Percentiles rank a stretch among this genome's conserved stretches.
Evolutionary conservation across 257 asterid genomes (phyloP).

Genomic region (Catharanthus roseus): DNA sequence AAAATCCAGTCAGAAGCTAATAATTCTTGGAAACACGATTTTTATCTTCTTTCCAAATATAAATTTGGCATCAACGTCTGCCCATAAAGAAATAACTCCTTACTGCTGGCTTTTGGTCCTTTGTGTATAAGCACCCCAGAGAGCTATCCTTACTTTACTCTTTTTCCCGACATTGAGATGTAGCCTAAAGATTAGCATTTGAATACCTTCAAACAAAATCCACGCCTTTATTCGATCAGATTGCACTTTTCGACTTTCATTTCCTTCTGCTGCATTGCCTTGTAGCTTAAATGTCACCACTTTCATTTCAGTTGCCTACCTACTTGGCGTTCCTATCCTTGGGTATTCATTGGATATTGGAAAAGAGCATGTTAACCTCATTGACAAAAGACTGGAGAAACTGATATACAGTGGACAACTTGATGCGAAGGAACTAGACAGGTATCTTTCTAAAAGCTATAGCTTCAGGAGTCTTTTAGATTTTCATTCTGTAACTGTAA

Average conservation of each 20-base stretch:
- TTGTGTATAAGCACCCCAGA: not conserved
- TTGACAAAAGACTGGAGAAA: conserved; percentile 76
- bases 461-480: not conserved
- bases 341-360: conserved; percentile 92
- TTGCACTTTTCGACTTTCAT: not conserved
- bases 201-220: too few relatives aligned
- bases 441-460: conserved; percentile 37
- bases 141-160: not conserved
- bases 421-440: conserved; percentile 87
- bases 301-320: conserved; percentile 59
- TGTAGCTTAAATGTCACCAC: not conserved
- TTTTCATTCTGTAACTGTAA: not conserved
- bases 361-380: conserved; percentile 89
- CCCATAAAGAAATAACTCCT: not conserved
- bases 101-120: not conserved
- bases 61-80: not conserved
- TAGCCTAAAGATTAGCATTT: not conserved
- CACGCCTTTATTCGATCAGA: not conserved
- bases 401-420: conserved; percentile 93
- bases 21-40: not conserved
- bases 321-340: conserved; percentile 86
- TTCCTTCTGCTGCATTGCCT: not conserved
- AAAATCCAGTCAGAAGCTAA: not conserved
- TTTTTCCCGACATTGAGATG: not conserved
- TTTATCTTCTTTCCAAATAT: not conserved